These are phyloP conservation scores for Kluyveromyces wickerhamii DNA, from an alignment of 805 yeast genomes.

Conservation along the genomic window DNA sequence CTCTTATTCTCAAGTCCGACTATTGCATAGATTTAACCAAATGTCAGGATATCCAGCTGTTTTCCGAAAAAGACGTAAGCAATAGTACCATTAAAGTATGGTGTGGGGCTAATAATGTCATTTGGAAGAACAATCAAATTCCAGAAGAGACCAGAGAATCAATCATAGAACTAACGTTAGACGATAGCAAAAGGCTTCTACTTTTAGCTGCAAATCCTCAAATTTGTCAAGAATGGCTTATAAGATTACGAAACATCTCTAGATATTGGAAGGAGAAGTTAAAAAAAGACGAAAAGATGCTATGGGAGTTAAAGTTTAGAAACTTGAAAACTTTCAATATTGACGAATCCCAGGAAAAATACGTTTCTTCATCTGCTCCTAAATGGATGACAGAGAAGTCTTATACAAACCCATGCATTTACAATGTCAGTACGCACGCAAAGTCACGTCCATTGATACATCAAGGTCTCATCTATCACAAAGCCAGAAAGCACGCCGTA, in stretches of 20 bases:
- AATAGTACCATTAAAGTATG: conserved; percentile 22
- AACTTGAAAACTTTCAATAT: conserved; percentile 44
- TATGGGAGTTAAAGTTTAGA: conserved; percentile 32
- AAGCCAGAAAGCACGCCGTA: conserved; percentile 57
- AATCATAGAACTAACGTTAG: conserved; percentile 44
- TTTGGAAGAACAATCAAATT: conserved; percentile 15
- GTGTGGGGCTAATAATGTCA: conserved; percentile 15
- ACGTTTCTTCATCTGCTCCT: conserved; percentile 36
- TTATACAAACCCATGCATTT: conserved; percentile 42
- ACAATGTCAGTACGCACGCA: conserved; percentile 50
- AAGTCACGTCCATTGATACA: conserved; percentile 51
- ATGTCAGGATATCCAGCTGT: not conserved
- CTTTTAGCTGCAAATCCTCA: conserved; percentile 47
- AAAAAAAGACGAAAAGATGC: conserved; percentile 33
- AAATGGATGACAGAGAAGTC: conserved; percentile 52
- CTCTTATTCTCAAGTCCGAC: conserved; percentile 47
- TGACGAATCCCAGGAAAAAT: conserved; percentile 50
- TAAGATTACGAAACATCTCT: conserved; percentile 35
- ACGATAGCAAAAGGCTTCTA: conserved; percentile 38
- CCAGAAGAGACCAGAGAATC: conserved; percentile 34
- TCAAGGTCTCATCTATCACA: conserved; percentile 63
- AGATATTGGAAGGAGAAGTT: conserved; percentile 53
- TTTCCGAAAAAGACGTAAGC: conserved; percentile 22
- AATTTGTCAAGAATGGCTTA: conserved; percentile 62
- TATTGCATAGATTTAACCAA: conserved; percentile 51